Base-by-base conservation (phyloP, 352 stramenopile species). In the Pythium monospermum region DNA sequence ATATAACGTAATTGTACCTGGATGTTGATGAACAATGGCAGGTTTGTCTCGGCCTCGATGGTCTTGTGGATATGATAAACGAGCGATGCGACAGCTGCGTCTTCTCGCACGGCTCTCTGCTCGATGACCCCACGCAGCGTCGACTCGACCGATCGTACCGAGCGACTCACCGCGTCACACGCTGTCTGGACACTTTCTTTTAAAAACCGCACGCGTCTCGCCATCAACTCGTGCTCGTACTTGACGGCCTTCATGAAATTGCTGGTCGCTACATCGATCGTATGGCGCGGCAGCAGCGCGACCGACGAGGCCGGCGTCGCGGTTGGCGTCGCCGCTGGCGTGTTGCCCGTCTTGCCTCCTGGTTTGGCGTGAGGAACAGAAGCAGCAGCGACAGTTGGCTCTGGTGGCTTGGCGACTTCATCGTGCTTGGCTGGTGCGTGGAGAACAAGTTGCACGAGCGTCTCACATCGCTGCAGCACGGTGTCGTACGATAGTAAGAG, bases 161-260 rank as follows among this genome's bases (percentile, higher is more conserved):
- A 62, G 6, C 63, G 57, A 15, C 51, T 64, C 1, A 85, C 62
- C 48, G 83, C 62, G 10, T 85, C 71, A 26, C 72, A 70, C n/a
- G 57, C 61, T 6, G 49, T 66, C n/a, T 81, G 53, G 1, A 66
- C 57, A 4, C 57, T 55, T 18, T 79, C 64, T 30, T 75, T 68
- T 15, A 93, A 62, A 28, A 64, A 83, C 2, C 54, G 45, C 12
- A 93, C 66, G 4, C 79, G 75, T 2, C 62, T 57, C 43, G 69
- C 45, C 35, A 89, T 71, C 7, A 82, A 45, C 6, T 69, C 64
- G 35, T 83, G 69, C 42, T 93, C 78, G 51, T 84, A 89, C 25
- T 57, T 62, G 44, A 87, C 61, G 25, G 73, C 76, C 31, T 71
- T 74, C 19, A 77, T 35, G 36, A 85, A 59, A 25, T 92, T 92